Evolutionary conservation across 345 rosid genomes (phyloP).

Genomic region (Dipteronia dyeriana): DNA sequence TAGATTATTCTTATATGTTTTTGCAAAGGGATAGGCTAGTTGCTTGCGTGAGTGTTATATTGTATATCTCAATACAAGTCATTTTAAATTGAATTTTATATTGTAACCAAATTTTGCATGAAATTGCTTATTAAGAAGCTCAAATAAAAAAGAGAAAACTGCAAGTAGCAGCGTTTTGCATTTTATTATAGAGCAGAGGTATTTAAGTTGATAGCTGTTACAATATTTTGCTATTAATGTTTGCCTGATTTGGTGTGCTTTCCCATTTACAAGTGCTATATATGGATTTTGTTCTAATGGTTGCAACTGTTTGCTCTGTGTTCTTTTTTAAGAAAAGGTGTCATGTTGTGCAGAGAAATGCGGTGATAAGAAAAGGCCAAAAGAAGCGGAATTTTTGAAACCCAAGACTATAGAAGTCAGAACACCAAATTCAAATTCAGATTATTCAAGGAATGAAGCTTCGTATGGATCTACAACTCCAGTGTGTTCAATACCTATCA

Average conservation of each 20-base stretch:
- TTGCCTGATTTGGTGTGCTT: not conserved
- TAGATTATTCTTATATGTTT: not conserved
- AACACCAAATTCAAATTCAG: not conserved
- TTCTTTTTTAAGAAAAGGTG: slow-evolving; percentile 17
- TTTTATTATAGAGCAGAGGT: not conserved
- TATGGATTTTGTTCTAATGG: not conserved
- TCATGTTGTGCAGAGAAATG: slow-evolving; percentile 11
- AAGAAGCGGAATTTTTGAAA: not conserved
- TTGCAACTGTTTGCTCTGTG: slow-evolving; percentile 5
- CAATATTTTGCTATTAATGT: not conserved
- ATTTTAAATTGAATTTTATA: no score
- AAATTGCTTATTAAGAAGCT: not conserved
- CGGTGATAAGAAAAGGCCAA: slow-evolving; percentile 3
- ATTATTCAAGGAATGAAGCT: not conserved
- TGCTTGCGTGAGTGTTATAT: no score
- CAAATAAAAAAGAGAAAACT: not conserved
- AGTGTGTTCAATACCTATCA: not conserved
- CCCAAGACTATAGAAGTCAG: not conserved
- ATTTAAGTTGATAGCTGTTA: not conserved
- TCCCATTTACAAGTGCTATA: not conserved
- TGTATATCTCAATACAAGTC: no score
- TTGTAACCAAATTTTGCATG: not conserved
- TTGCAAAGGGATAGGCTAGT: not conserved
- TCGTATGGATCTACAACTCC: not conserved
- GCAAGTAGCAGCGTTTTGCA: no score